Evolutionary conservation across 2,329 filamentous ascomycete genomes (phyloP), one percentile per base, ranked within the genome.

Genomic region (Fusarium xyrophilum): DNA sequence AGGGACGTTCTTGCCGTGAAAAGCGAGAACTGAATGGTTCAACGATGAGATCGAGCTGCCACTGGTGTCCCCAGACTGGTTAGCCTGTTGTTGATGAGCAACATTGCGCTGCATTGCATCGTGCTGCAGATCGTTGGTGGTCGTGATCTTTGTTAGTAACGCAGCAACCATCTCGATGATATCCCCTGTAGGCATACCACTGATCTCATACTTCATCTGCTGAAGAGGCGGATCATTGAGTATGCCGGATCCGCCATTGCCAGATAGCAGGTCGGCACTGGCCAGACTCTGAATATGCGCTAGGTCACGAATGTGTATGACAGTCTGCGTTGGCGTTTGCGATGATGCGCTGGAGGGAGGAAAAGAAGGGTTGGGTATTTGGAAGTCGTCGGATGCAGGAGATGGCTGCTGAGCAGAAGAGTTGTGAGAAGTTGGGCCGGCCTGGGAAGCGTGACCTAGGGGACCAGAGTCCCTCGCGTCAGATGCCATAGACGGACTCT

Each of bases 161-260:
- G 94, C 96, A 7, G 96, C 96, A 7, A 99, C 96, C 96, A 99
- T 98, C 79, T 98, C 95, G 76, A 99, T 99, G 72, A 99, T 93
- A 76, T 99, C 95, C 69, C 91, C 89, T 57, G 98, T 96, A 54
- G 96, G 96, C 95, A 99, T 98, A 55, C 89, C 92, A 80, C 94
- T 97, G 73, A 99, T 97, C 79, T 98, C 96, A 78, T 97, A 99
- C 76, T 88, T 88, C 80, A 85, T 86, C 67, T 84, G 84, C 71
- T 85, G 84, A 38, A 83, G 77, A 35, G 82, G 83, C 15, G 82
- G 81, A 63, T 83, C 85, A 68, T 83, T 84, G 58, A 83, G 79
- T 58, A 82, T 82, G 73, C 85, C 81, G 68, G 84, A 71, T 4
- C 80, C 60, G 30, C 56, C 81, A 56, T 80, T 70, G 17, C 81